Evolutionary conservation across 257 asterid genomes (phyloP).

Genomic region (Cruciata laevipes): DNA sequence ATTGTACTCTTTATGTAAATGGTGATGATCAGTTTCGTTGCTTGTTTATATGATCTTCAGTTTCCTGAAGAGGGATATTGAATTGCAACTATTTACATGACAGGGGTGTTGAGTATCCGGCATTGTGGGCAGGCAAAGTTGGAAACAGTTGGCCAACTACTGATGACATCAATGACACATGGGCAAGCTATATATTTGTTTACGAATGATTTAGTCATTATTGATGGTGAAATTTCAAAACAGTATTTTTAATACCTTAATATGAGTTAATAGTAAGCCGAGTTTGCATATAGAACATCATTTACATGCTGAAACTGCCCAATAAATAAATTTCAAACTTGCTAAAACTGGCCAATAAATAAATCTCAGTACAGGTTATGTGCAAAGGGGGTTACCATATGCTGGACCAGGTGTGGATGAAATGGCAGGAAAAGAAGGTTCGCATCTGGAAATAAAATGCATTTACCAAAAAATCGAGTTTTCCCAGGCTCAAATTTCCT

Average conservation of each 20-base stretch:
- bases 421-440: no score
- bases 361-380: no score
- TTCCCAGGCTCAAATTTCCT: no score
- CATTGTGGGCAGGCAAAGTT: conserved; percentile 78
- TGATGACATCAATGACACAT: conserved; percentile 83
- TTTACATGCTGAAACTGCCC: not conserved
- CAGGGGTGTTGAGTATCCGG: conserved; percentile 93
- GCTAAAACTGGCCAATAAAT: no score
- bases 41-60: conserved; percentile 2
- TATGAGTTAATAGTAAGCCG: not conserved
- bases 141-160: conserved; percentile 99
- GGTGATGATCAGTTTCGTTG: conserved; percentile 38
- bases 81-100: conserved; percentile 12
- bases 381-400: no score
- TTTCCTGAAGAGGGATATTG: no score
- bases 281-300: not conserved
- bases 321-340: not conserved
- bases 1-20: conserved; percentile 88
- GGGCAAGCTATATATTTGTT: conserved; percentile 64
- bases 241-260: not conserved
- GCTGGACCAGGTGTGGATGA: no score
- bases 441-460: no score
- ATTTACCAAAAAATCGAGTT: no score
- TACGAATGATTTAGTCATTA: not conserved
- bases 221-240: not conserved